phyloP scores from a whole-genome alignment of 768 basidiomycete species.

The Podaxis pistillaris region DNA sequence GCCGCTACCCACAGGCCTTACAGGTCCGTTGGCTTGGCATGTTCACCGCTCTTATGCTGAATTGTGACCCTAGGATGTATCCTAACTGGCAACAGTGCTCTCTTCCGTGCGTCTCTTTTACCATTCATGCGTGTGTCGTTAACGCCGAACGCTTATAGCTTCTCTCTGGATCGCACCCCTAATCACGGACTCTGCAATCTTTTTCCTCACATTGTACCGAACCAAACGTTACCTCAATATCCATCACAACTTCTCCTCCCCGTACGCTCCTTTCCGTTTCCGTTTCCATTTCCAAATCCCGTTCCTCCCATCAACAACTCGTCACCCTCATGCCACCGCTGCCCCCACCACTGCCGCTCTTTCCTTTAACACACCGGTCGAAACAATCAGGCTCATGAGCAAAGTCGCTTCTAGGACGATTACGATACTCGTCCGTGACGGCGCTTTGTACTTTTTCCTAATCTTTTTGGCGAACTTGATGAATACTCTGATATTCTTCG shows the following conservation, averaged over 20 bases:
- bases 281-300: not conserved
- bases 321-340: not conserved
- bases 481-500: conserved; percentile 27
- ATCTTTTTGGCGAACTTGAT: conserved; percentile 26
- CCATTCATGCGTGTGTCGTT: too few relatives aligned
- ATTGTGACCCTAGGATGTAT: conserved; percentile 23
- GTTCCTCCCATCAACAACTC: not conserved
- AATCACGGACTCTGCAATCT: conserved; percentile 21
- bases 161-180: conserved; percentile 26
- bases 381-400: conserved; percentile 5
- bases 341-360: not conserved
- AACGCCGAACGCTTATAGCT: conserved; percentile 13
- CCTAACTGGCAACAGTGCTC: conserved; percentile 19
- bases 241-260: not conserved
- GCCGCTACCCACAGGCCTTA: conserved; percentile 23
- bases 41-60: not conserved
- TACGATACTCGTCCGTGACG: conserved; percentile 26
- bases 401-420: conserved; percentile 19
- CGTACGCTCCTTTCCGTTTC: not conserved
- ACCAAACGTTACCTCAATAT: conserved; percentile 15
- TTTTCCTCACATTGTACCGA: conserved; percentile 20
- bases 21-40: conserved; percentile 17
- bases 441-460: conserved; percentile 26
- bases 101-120: conserved; percentile 23
- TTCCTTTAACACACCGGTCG: not conserved